A percentile compares a stretch with the other conserved stretches of the same genome.
These are phyloP conservation scores for Claviceps africana DNA, from an alignment of 2,329 filamentous ascomycete genomes.

Conservation along the genomic window DNA sequence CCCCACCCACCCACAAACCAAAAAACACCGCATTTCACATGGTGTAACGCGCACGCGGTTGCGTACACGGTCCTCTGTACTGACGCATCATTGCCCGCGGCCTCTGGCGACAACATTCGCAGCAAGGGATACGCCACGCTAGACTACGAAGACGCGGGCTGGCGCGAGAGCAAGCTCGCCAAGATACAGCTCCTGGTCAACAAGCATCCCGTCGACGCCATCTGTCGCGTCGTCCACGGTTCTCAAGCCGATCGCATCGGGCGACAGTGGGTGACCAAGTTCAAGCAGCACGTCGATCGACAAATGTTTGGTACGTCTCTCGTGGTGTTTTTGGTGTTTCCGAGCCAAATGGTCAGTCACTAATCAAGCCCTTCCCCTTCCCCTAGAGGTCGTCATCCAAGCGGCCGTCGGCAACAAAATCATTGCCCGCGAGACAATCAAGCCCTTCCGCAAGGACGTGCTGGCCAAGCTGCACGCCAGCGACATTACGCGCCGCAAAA, in stretches of 20 bases:
- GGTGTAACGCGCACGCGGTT: too few relatives aligned
- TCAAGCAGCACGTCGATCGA: slow-evolving; percentile 90
- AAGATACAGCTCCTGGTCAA: slow-evolving; percentile 93
- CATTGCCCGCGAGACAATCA: slow-evolving; percentile 84
- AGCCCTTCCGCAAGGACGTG: slow-evolving; percentile 93
- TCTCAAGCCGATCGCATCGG: slow-evolving; percentile 73
- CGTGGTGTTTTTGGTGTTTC: neutral
- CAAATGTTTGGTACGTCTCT: slow-evolving; percentile 62
- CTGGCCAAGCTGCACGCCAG: slow-evolving; percentile 83
- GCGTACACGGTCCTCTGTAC: too few relatives aligned
- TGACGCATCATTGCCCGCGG: too few relatives aligned
- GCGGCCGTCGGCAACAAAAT: slow-evolving; percentile 71
- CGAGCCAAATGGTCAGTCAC: too few relatives aligned
- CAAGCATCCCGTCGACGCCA: slow-evolving; percentile 82
- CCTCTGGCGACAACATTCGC: neutral
- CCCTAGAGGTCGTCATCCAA: slow-evolving; percentile 78
- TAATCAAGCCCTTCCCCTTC: too few relatives aligned
- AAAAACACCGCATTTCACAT: too few relatives aligned
- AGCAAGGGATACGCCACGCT: slow-evolving; percentile 83
- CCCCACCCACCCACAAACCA: too few relatives aligned
- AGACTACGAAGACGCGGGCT: slow-evolving; percentile 93
- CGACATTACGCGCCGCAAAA: slow-evolving; percentile 68
- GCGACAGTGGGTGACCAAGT: slow-evolving; percentile 80
- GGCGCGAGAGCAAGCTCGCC: slow-evolving; percentile 62
- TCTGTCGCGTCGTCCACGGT: slow-evolving; percentile 75